These are phyloP conservation scores for Spathaspora sp. DNA, from an alignment of 1,139 yeast species.

Conservation along the genomic window DNA sequence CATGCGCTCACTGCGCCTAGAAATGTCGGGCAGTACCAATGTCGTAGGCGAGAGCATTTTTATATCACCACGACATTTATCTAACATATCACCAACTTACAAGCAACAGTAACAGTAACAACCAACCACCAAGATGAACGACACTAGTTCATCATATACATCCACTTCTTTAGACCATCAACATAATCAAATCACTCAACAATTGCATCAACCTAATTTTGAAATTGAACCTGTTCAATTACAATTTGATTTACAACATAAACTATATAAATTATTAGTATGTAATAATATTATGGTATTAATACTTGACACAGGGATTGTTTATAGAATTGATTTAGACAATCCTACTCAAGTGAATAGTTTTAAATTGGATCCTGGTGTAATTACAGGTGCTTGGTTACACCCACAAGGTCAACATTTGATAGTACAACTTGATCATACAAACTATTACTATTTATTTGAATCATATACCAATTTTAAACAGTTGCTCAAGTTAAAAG, in stretches of 20 bases:
- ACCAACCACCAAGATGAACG: not conserved
- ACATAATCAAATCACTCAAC: slow-evolving; percentile 13
- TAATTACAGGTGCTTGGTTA: slow-evolving; percentile 34
- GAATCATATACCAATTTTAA: slow-evolving; percentile 33
- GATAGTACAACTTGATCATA: slow-evolving; percentile 26
- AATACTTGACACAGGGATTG: slow-evolving; percentile 22
- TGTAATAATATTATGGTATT: slow-evolving; percentile 37
- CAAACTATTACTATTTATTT: slow-evolving; percentile 32
- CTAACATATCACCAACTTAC: not conserved
- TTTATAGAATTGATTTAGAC: slow-evolving; percentile 32
- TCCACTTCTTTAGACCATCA: slow-evolving; percentile 14
- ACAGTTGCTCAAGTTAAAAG: slow-evolving; percentile 31
- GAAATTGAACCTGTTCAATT: slow-evolving; percentile 44
- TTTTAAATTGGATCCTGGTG: slow-evolving; percentile 19
- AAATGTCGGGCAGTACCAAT: not conserved
- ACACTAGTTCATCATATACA: slow-evolving; percentile 11
- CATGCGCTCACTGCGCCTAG: not conserved
- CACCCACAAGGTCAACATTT: slow-evolving; percentile 41
- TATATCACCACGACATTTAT: not conserved
- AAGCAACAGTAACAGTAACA: not conserved
- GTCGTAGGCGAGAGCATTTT: not conserved
- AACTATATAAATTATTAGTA: slow-evolving; percentile 27
- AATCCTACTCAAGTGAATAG: slow-evolving; percentile 37
- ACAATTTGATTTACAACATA: slow-evolving; percentile 35
- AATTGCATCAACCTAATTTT: slow-evolving; percentile 25